Evolutionary conservation across 2,329 filamentous ascomycete species (phyloP).

Genomic region (Neopestalotiopsis sp.): DNA sequence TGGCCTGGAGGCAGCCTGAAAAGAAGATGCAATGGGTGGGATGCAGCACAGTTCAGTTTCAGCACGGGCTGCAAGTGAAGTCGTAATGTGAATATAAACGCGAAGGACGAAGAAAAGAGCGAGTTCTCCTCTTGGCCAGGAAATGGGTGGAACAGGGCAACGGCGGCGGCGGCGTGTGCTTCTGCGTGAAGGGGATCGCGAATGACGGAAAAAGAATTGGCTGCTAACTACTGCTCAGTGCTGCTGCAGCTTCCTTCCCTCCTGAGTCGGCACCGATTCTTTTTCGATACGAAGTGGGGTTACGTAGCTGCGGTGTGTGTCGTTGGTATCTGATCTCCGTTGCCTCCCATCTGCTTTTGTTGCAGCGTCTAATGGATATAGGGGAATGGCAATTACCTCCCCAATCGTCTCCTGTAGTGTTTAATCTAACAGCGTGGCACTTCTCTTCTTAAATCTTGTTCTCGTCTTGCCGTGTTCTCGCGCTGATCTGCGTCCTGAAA

Average conservation of each 20-base stretch:
- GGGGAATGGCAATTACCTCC: not conserved
- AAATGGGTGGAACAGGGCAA: conserved; percentile 5
- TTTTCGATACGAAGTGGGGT: conserved; percentile 19
- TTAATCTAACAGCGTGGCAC: no score
- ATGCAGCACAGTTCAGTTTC: not conserved
- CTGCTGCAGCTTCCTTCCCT: not conserved
- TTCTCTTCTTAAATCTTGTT: no score
- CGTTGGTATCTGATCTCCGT: not conserved
- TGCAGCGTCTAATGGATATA: no score
- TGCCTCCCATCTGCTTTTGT: not conserved
- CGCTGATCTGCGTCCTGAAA: not conserved
- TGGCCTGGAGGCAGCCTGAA: not conserved
- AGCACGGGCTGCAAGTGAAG: not conserved
- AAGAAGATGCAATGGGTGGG: not conserved
- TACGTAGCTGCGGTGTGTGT: conserved; percentile 4
- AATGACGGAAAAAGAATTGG: not conserved
- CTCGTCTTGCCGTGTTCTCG: not conserved
- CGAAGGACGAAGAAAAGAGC: not conserved
- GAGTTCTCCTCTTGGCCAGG: conserved; percentile 4
- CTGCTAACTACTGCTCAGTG: not conserved
- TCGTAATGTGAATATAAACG: not conserved
- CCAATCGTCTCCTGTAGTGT: not conserved
- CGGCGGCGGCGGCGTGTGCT: not conserved
- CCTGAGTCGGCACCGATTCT: conserved; percentile 18
- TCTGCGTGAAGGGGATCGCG: not conserved